Evolutionary conservation across 1,139 yeast species (phyloP), one percentile per base, ranked within the genome.

Genomic region (Pichia sp.): DNA sequence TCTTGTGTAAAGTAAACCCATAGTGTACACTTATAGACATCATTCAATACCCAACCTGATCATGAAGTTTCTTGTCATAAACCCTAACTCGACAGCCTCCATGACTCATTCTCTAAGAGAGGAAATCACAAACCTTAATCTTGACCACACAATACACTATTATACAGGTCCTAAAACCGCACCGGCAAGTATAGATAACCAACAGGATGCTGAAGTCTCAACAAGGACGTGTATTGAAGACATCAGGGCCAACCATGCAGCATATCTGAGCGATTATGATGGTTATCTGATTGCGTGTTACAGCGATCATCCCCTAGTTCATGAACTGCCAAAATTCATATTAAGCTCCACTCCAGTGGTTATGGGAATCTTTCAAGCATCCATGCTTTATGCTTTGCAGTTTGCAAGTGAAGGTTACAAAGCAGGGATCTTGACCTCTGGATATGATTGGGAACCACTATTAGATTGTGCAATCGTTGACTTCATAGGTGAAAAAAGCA

Each of bases 341-440:
- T n/a, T 13, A 14, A 1, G n/a, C n/a, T n/a, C n/a, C n/a, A n/a
- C 29, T 8, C 69, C 65, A 34, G 84, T 84, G 0, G 76, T 82
- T 0, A 48, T 79, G 55, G 94, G 94, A 2, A 82, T 84, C 19
- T 79, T 84, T 68, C 91, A 83, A 49, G 84, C 88, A 0, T 69
- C 86, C 5, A 58, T 82, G 27, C 57, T 75, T 11, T 77, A 74
- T 48, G 69, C 81, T 5, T 56, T 77, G 43, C 61, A 68, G 34
- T 68, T 75, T 6, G 47, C 48, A 8, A 33, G 40, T 12, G 56
- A 63, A 6, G 52, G 30, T 1, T 44, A 62, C 16, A 72, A 70
- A 50, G 78, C 77, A 63, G 78, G 83, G 17, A 75, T 84, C 21
- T 64, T 84, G 35, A 84, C 94, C 0, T 83, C 94, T 18, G 75